Conservation (phyloP, 2,329 filamentous ascomycete genomes). For the Colletotrichum paranaense region DNA sequence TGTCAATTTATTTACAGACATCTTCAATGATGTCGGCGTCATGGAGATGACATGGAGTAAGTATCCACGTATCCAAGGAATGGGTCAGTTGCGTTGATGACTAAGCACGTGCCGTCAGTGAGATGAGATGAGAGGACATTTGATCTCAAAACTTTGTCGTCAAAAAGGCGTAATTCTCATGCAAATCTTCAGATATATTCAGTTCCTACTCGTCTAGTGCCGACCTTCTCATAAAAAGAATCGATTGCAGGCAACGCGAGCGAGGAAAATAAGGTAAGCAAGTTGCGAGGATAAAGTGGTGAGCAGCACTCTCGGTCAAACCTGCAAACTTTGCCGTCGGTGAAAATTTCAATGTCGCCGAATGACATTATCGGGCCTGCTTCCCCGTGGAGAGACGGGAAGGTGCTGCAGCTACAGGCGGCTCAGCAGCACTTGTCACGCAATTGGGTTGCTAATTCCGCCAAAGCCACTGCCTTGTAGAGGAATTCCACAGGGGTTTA, state of each 20-base stretch:
- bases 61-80: not conserved
- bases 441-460: conserved; percentile 11
- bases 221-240: too few species aligned
- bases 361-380: not conserved
- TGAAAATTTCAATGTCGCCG: conserved; percentile 13
- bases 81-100: not conserved
- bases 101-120: not conserved
- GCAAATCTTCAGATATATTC: not conserved
- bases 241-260: too few species aligned
- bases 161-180: not conserved
- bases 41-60: not conserved
- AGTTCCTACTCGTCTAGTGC: not conserved
- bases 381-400: not conserved
- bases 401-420: conserved; percentile 4
- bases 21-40: not conserved
- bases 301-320: not conserved
- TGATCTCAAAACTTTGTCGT: not conserved
- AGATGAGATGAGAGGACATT: not conserved
- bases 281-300: not conserved
- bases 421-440: conserved; percentile 7
- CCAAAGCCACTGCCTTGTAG: not conserved
- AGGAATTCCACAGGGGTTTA: not conserved
- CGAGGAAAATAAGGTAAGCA: not conserved
- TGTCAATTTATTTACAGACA: not conserved
- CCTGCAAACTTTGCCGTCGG: conserved; percentile 24